Conservation (phyloP, 495 filamentous ascomycete genomes). For the Tuber brumale region DNA sequence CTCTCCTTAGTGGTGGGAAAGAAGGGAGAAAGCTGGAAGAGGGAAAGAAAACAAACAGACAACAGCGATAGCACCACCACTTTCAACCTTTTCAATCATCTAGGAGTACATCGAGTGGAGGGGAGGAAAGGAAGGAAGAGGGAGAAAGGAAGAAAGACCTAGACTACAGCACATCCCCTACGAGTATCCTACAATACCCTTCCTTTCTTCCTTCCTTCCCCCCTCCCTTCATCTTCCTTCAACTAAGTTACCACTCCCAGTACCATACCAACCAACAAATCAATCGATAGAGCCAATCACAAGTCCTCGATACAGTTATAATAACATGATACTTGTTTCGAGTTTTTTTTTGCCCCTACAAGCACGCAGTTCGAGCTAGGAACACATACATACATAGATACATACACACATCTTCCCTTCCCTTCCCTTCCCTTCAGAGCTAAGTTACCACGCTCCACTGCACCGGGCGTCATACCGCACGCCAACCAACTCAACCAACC, state of each 20-base stretch:
- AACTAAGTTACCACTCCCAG: neutral
- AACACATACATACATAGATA: neutral
- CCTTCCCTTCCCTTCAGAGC: neutral
- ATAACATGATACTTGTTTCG: neutral
- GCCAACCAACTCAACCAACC: neutral
- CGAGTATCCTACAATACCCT: neutral
- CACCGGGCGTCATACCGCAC: neutral
- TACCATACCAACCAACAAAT: neutral
- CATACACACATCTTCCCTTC: neutral
- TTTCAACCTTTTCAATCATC: neutral
- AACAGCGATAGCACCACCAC: neutral
- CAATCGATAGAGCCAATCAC: neutral
- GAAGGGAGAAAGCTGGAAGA: neutral
- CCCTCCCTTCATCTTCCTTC: too few relatives aligned
- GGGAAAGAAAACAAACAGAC: neutral
- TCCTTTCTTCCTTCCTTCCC: neutral
- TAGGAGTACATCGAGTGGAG: neutral
- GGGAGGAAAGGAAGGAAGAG: neutral
- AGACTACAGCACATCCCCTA: neutral
- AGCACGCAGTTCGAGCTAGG: neutral
- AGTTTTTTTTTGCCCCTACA: neutral
- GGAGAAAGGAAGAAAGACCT: neutral
- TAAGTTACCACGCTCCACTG: neutral
- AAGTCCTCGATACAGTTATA: neutral
- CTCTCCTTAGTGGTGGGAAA: neutral